A percentile compares a stretch with the other conserved stretches of the same genome.
Conservation (phyloP, 2,329 filamentous ascomycete species). For the Akanthomyces uredinophilus region DNA sequence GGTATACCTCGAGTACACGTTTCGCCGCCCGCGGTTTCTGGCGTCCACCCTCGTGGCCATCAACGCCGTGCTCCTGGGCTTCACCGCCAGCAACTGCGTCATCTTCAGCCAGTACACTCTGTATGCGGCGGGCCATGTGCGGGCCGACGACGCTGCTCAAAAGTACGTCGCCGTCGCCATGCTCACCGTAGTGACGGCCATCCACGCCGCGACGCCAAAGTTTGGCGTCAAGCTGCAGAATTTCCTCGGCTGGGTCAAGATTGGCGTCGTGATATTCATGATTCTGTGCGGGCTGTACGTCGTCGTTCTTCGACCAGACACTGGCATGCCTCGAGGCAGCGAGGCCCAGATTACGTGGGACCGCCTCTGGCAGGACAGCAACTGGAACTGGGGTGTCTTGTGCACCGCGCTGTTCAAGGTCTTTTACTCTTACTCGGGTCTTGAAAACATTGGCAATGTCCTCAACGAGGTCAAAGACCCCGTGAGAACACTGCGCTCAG, state of each 20-base stretch:
- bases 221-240: constrained; percentile 57
- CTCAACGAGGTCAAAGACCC: constrained; percentile 67
- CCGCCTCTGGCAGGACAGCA: constrained; percentile 56
- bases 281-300: constrained; percentile 56
- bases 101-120: constrained; percentile 62
- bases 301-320: constrained; percentile 39
- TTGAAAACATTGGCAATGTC: constrained; percentile 64
- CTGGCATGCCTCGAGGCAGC: constrained; percentile 11
- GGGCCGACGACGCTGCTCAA: constrained; percentile 44
- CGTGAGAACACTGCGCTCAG: constrained; percentile 58
- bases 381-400: constrained; percentile 65
- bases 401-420: constrained; percentile 64
- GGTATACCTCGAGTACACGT: constrained; percentile 67
- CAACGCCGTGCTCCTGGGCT: constrained; percentile 59
- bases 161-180: constrained; percentile 54
- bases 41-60: constrained; percentile 59
- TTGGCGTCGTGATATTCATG: constrained; percentile 56
- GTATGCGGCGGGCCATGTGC: constrained; percentile 49
- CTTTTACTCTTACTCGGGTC: constrained; percentile 63
- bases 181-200: constrained; percentile 50
- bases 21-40: constrained; percentile 57
- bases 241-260: constrained; percentile 57
- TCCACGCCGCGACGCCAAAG: constrained; percentile 55
- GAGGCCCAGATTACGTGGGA: constrained; percentile 38
- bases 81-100: constrained; percentile 66